Evolutionary conservation across 257 asterid species (phyloP), one percentile per base, ranked within the genome.

Genomic region (Catharanthus roseus): DNA sequence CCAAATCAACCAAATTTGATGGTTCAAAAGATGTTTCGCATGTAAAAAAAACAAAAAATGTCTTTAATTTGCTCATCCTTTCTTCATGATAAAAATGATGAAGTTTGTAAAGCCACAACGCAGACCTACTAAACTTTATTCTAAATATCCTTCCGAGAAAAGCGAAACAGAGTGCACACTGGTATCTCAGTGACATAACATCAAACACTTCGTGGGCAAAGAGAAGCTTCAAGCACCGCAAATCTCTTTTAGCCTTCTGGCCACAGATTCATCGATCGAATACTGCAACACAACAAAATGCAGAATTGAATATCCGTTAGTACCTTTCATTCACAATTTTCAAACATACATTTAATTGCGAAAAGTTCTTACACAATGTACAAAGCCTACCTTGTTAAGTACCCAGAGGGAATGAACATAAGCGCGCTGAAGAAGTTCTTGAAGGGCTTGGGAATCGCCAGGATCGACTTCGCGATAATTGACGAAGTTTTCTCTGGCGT

Each of bases 401-500:
- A 93, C 88, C 98, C 97, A 93, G 38, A 89, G 78, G 65, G 97
- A 81, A 69, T 90, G 98, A 2, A 62, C 76, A 77, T 90, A 93
- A 70, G 97, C 84, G 12, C 97, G 91, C 10, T 62, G 80, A 68
- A 93, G 96, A 68, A 90, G 95, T 16, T 90, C 96, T 31, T 71
- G 34, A 23, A 92, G 49, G 71, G 87, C 81, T 65, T 76, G 57
- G 63, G 74, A 71, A 58, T 93, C 96, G 0, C 71, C 60, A 28
- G 88, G 83, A 60, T 89, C 91, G 72, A 83, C 79, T 12, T 89
- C 98, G 68, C 96, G 78, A 84, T 89, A 93, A 66, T 90, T 93
- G 85, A 93, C 98, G 86, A 93, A 90, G 86, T 93, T 93, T 76
- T 93, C 98, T 7, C 98, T 90, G 54, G 89, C 96, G 84, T 86